Conservation (phyloP, 2,329 filamentous ascomycete species). For the Chaetothyriales sp. region DNA sequence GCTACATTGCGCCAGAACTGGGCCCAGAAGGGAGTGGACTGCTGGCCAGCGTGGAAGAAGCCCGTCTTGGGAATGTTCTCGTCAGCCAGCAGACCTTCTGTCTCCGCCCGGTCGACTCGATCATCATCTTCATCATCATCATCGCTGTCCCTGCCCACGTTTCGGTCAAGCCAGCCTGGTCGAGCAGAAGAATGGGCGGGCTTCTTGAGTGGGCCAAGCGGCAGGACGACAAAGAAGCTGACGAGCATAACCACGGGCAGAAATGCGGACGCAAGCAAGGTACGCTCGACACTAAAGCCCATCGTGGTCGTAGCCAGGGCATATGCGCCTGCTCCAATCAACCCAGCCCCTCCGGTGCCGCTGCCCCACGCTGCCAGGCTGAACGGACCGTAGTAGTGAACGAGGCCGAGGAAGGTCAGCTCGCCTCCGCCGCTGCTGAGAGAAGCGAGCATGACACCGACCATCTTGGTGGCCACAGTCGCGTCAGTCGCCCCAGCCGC, state of each 20-base stretch:
- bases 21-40: slow-evolving; percentile 20
- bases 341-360: slow-evolving; percentile 75
- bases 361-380: slow-evolving; percentile 84
- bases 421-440: slow-evolving; percentile 77
- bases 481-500: slow-evolving; percentile 18
- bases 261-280: slow-evolving; percentile 61
- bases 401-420: slow-evolving; percentile 76
- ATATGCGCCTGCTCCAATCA: slow-evolving; percentile 78
- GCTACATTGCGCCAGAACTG: slow-evolving; percentile 40
- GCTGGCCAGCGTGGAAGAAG: slow-evolving; percentile 3
- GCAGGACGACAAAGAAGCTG: slow-evolving; percentile 73
- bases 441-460: slow-evolving; percentile 71
- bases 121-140: too few species aligned
- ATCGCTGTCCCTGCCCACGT: slow-evolving; percentile 25
- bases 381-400: slow-evolving; percentile 80
- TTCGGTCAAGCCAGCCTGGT: slow-evolving; percentile 18
- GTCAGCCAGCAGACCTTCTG: slow-evolving; percentile 20
- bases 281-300: slow-evolving; percentile 56
- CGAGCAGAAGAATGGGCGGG: slow-evolving; percentile 21
- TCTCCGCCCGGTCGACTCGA: slow-evolving; percentile 15
- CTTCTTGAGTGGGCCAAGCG: slow-evolving; percentile 44
- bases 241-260: slow-evolving; percentile 66
- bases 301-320: slow-evolving; percentile 70
- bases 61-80: slow-evolving; percentile 14
- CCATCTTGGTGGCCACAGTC: slow-evolving; percentile 59